Percentiles rank a stretch among this genome's conserved stretches.
These are phyloP conservation scores for Creolimax fragrantissima DNA, from an alignment of 78 protist species.

Conservation along the genomic window DNA sequence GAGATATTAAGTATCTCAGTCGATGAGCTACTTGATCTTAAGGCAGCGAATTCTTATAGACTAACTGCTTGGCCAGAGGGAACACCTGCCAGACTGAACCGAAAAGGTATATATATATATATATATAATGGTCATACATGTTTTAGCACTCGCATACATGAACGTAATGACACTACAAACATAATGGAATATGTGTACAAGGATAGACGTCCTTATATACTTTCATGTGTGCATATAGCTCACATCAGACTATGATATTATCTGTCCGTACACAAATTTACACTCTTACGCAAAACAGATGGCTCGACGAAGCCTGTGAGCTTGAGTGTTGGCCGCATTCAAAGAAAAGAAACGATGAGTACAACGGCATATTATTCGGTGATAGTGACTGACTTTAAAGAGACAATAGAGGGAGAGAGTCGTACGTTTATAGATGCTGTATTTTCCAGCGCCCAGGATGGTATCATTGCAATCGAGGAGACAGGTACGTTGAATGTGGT, in stretches of 20 bases:
- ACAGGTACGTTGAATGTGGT: not conserved
- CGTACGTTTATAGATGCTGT: not conserved
- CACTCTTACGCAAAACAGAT: not conserved
- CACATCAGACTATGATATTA: not conserved
- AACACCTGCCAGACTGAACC: too few species aligned
- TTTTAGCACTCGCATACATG: not conserved
- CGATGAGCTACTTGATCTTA: too few species aligned
- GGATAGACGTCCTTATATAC: not conserved
- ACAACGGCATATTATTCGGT: not conserved
- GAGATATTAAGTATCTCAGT: too few species aligned
- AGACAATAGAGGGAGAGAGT: not conserved
- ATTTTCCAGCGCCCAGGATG: not conserved
- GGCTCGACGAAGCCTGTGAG: not conserved
- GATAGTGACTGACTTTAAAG: not conserved
- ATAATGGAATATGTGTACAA: not conserved
- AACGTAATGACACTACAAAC: not conserved
- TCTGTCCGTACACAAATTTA: not conserved
- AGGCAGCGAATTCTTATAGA: too few species aligned
- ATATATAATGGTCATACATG: too few species aligned
- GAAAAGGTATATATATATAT: too few species aligned
- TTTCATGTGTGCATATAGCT: not conserved
- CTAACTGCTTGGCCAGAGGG: too few species aligned
- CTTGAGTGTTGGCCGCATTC: not conserved
- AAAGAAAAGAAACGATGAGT: not conserved
- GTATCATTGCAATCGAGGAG: not conserved